Conservation (phyloP, 2,329 filamentous ascomycete species). For the Trichophaea hybrida region DNA sequence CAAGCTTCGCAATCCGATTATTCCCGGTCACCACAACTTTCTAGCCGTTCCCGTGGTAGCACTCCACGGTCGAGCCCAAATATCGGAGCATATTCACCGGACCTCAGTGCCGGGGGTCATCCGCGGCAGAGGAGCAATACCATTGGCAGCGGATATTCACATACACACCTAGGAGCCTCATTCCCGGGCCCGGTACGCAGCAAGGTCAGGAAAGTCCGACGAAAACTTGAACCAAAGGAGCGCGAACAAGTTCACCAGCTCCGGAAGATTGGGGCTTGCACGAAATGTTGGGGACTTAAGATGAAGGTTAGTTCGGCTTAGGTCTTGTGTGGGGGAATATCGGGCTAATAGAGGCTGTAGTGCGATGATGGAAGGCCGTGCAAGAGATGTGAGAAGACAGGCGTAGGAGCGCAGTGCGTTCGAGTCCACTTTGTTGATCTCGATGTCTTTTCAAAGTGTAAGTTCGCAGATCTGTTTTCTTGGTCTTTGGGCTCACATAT, state of each 20-base stretch:
- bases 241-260: slow-evolving; percentile 22
- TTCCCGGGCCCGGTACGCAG: not conserved
- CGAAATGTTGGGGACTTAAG: slow-evolving; percentile 23
- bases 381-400: slow-evolving; percentile 22
- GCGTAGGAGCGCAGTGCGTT: slow-evolving; percentile 19
- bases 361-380: slow-evolving; percentile 23
- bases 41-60: not conserved
- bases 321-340: not conserved
- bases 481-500: not conserved
- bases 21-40: slow-evolving; percentile 1
- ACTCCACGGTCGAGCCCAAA: slow-evolving; percentile 1
- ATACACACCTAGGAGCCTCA: not conserved
- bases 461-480: not conserved
- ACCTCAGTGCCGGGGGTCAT: not conserved
- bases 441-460: slow-evolving; percentile 24
- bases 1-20: not conserved
- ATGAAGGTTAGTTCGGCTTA: slow-evolving; percentile 22
- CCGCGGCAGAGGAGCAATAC: not conserved
- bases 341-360: slow-evolving; percentile 7
- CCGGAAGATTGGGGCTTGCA: slow-evolving; percentile 24
- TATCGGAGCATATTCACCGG: slow-evolving; percentile 2
- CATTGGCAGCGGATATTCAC: not conserved
- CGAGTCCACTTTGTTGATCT: slow-evolving; percentile 24
- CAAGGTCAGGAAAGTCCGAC: slow-evolving; percentile 20
- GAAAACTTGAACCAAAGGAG: slow-evolving; percentile 22